Conservation (phyloP, 805 yeast species). For the Barnettozyma sucrosica region DNA sequence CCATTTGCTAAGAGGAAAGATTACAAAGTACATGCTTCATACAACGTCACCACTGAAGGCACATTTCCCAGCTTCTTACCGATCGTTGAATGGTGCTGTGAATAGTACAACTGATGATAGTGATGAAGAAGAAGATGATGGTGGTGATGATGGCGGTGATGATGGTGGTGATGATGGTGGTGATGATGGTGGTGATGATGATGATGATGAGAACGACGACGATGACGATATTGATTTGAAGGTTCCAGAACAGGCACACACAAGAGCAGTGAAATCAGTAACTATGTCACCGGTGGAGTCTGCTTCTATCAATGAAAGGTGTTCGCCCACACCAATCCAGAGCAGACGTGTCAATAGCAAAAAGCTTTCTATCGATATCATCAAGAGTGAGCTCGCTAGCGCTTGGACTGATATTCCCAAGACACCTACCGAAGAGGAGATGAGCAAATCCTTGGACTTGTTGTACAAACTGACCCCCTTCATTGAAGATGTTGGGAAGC, state of each 20-base stretch:
- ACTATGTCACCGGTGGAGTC: neutral
- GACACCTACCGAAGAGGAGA: slow-evolving; percentile 31
- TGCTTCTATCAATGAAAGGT: neutral
- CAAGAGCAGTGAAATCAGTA: neutral
- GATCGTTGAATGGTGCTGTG: neutral
- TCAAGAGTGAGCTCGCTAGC: neutral
- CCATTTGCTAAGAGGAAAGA: slow-evolving; percentile 40
- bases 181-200: neutral
- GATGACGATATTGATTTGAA: slow-evolving; percentile 1
- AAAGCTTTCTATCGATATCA: slow-evolving; percentile 20
- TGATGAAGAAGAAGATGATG: slow-evolving; percentile 2
- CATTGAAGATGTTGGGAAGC: slow-evolving; percentile 42
- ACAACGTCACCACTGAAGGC: slow-evolving; percentile 31
- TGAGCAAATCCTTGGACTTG: slow-evolving; percentile 30
- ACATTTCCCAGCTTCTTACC: slow-evolving; percentile 8
- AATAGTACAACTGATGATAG: neutral
- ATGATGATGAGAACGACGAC: neutral
- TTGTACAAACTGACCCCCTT: slow-evolving; percentile 36
- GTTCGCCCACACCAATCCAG: slow-evolving; percentile 1
- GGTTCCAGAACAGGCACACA: slow-evolving; percentile 2
- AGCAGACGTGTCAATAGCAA: slow-evolving; percentile 14
- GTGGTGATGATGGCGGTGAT: neutral
- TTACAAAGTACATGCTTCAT: slow-evolving; percentile 35
- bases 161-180: slow-evolving; percentile 2
- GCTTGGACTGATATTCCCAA: slow-evolving; percentile 5